Percentiles rank a stretch among this genome's conserved stretches.
Conservation (phyloP, 139 green algal species). For the Diplosphaera chodatii region DNA sequence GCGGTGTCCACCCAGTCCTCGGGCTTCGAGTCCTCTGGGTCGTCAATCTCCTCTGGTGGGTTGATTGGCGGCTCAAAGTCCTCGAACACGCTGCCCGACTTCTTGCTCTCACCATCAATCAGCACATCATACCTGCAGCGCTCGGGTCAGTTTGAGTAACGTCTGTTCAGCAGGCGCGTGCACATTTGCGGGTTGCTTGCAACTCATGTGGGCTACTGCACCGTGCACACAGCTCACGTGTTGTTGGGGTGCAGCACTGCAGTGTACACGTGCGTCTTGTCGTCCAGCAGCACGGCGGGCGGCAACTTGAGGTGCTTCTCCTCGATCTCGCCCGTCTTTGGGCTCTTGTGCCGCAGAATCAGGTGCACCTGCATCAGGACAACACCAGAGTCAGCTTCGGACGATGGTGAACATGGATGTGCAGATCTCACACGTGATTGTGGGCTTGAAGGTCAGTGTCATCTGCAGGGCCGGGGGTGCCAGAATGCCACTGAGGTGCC, state of each 20-base stretch:
- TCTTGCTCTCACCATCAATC: slow-evolving; percentile 65
- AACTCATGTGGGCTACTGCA: too few relatives aligned
- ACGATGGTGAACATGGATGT: too few relatives aligned
- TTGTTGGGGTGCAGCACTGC: slow-evolving; percentile 71
- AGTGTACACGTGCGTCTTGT: slow-evolving; percentile 71
- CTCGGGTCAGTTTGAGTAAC: too few relatives aligned
- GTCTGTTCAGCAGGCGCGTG: too few relatives aligned
- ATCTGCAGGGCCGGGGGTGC: too few relatives aligned
- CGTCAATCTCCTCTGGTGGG: slow-evolving; percentile 71
- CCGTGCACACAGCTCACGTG: slow-evolving; percentile 25
- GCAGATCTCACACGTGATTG: too few relatives aligned
- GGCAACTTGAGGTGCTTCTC: slow-evolving; percentile 86
- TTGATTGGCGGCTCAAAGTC: slow-evolving; percentile 76
- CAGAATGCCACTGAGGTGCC: too few relatives aligned
- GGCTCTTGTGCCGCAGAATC: slow-evolving; percentile 77
- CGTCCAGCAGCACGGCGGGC: slow-evolving; percentile 52
- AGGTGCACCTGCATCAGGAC: slow-evolving; percentile 90
- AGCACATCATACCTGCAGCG: slow-evolving; percentile 75
- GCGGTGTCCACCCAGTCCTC: slow-evolving; percentile 68
- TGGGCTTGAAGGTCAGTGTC: too few relatives aligned
- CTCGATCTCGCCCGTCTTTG: slow-evolving; percentile 79
- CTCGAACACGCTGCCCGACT: slow-evolving; percentile 53
- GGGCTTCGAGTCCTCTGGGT: slow-evolving; percentile 81
- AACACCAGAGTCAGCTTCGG: too few relatives aligned
- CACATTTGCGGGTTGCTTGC: too few relatives aligned